A percentile compares a stretch with the other conserved stretches of the same genome.
phyloP scores from a whole-genome alignment of 352 stramenopile genomes.

The Pythium scleroteichum region DNA sequence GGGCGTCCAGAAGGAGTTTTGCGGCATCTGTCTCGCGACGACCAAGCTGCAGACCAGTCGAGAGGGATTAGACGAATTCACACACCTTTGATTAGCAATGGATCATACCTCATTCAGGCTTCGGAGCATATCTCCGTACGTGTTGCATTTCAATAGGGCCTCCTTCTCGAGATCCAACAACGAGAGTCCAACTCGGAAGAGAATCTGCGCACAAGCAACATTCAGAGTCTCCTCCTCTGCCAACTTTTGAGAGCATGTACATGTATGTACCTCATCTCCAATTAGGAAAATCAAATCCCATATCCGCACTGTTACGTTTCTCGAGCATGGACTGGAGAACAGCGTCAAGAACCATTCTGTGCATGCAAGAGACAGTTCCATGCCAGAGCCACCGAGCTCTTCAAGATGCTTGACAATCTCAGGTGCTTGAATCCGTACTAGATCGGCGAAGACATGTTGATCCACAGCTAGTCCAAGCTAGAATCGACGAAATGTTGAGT shows the following conservation, averaged over 20 bases:
- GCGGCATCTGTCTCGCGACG: constrained; percentile 45
- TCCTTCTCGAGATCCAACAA: constrained; percentile 68
- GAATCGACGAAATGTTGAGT: no score
- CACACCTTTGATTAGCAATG: background rate
- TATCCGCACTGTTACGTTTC: constrained; percentile 72
- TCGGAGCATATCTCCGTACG: constrained; percentile 80
- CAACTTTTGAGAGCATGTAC: no score
- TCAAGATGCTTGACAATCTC: constrained; percentile 65
- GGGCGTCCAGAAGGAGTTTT: constrained; percentile 49
- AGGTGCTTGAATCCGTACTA: constrained; percentile 75
- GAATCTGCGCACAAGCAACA: constrained; percentile 35
- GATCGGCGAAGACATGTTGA: constrained; percentile 86
- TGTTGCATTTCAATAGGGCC: constrained; percentile 55
- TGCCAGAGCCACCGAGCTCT: constrained; percentile 74
- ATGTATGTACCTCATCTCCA: constrained; percentile 63
- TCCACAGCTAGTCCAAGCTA: constrained; percentile 84
- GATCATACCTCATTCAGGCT: constrained; percentile 72
- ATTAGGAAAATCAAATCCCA: constrained; percentile 87
- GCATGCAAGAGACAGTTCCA: constrained; percentile 84
- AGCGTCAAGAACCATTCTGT: constrained; percentile 90
- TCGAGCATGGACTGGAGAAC: constrained; percentile 79
- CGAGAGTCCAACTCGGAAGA: constrained; percentile 77
- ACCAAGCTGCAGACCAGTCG: constrained; percentile 45
- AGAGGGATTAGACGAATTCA: background rate
- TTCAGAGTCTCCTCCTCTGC: background rate